Percentiles rank a stretch among this genome's conserved stretches.
Conservation (phyloP, 495 filamentous ascomycete species). For the Hypoxylon crocopeplum region DNA sequence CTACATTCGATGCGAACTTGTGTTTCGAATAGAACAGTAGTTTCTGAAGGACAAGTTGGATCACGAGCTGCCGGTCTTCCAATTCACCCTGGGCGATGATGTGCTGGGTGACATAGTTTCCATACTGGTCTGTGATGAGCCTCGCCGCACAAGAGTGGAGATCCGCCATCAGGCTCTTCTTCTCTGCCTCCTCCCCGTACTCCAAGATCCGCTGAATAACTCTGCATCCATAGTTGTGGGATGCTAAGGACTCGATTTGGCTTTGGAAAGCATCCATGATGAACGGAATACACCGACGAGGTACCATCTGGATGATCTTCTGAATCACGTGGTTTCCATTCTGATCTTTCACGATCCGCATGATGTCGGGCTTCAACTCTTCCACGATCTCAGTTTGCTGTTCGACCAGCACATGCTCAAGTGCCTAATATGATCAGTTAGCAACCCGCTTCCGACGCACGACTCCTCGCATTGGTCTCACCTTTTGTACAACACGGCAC, state of each 20-base stretch:
- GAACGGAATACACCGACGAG: conserved; percentile 81
- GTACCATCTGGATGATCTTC: conserved; percentile 89
- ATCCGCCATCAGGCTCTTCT: conserved; percentile 75
- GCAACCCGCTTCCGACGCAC: background rate
- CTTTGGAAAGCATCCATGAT: conserved; percentile 85
- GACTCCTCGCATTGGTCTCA: conserved; percentile 38
- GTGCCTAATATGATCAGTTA: conserved; percentile 62
- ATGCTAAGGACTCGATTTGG: conserved; percentile 78
- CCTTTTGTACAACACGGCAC: conserved; percentile 96
- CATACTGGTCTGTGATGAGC: conserved; percentile 88
- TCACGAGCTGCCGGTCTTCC: conserved; percentile 76
- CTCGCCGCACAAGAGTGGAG: conserved; percentile 72
- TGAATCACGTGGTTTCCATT: conserved; percentile 98
- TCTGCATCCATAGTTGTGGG: conserved; percentile 87
- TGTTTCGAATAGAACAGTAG: conserved; percentile 84
- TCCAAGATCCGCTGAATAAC: conserved; percentile 95
- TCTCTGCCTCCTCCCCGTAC: conserved; percentile 75
- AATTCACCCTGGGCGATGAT: conserved; percentile 83
- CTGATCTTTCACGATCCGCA: conserved; percentile 84
- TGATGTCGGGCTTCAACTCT: conserved; percentile 80
- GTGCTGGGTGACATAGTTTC: conserved; percentile 97
- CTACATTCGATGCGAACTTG: conserved; percentile 97
- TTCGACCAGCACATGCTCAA: conserved; percentile 89
- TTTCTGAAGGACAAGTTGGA: conserved; percentile 73
- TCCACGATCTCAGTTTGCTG: conserved; percentile 86